Percentiles rank a stretch among this genome's conserved stretches.
Conservation (phyloP, 2,329 filamentous ascomycete species). For the Pestalotiopsis sp. region DNA sequence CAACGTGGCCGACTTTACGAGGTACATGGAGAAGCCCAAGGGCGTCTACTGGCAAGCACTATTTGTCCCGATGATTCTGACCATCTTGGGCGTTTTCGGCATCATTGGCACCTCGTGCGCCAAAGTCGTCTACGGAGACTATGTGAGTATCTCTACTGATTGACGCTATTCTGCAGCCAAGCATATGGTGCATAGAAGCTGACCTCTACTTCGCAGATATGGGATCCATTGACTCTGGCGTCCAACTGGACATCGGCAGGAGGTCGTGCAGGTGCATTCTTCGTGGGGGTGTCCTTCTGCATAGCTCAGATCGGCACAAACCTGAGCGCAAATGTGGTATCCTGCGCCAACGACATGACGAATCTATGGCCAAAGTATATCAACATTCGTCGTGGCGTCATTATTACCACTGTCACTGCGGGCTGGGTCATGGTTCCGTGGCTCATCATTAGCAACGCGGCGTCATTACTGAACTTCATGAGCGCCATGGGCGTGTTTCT, state of each 20-base stretch:
- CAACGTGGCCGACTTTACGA: constrained; percentile 57
- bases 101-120: constrained; percentile 59
- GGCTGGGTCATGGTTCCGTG: constrained; percentile 64
- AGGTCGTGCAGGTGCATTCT: constrained; percentile 41
- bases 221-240: constrained; percentile 32
- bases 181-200: neutral
- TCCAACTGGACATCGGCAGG: constrained; percentile 23
- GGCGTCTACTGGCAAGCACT: constrained; percentile 43
- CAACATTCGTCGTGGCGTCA: constrained; percentile 56
- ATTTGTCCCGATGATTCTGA: constrained; percentile 48
- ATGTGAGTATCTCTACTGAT: constrained; percentile 51
- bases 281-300: constrained; percentile 53
- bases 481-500: constrained; percentile 60
- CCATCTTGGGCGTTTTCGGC: constrained; percentile 50
- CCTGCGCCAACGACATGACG: constrained; percentile 56
- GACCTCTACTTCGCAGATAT: neutral
- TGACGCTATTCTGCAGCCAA: constrained; percentile 38
- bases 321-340: constrained; percentile 56
- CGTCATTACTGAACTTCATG: constrained; percentile 65
- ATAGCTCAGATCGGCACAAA: constrained; percentile 57
- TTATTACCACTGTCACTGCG: constrained; percentile 52
- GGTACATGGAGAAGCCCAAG: constrained; percentile 35
- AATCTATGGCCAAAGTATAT: constrained; percentile 53
- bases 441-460: constrained; percentile 63
- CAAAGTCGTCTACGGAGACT: constrained; percentile 49